Evolutionary conservation across 2,329 filamentous ascomycete species (phyloP), one percentile per base, ranked within the genome.

Genomic region (Xylaria multiplex): DNA sequence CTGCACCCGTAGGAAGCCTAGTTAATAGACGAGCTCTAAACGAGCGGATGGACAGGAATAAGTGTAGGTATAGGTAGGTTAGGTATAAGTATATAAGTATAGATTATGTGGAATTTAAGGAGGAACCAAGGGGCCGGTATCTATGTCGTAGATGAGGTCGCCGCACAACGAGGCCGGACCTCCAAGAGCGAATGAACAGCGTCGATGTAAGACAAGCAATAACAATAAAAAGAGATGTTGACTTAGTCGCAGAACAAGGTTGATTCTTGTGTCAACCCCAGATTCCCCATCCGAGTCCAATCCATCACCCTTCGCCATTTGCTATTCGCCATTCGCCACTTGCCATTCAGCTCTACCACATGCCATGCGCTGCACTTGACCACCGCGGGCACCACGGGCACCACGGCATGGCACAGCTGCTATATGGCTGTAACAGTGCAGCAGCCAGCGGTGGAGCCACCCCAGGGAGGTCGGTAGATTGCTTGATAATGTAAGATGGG

Each of bases 161-260:
- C 62, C 49, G 43, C 49, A 59, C 58, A 53, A 61, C 62, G 45
- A 62, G 65, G 60, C 55, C 50, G 40, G 40, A 46, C 42, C 45
- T 50, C 58, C 58, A 40, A 32, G 42, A 56, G 59, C 52, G 63
- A 62, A 55, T 62, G 59, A 62, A 32, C 30, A 27, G 43, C 42
- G 46, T 32, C 48, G 42, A 50, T 68, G 66, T 68, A 64, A 68
- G 66, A 62, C 58, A 65, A 16, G 46, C 22, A 59, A 58, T 57
- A 59, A 59, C 3, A n/a, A 40, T 42, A 65, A 65, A 65, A 37
- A 57, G 42, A 65, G 62, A 62, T 57, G 60, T 65, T 64, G 56
- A 57, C 64, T 60, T 52, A 57, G 53, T 65, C 37, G 62, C 50
- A 42, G 48, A 58, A 56, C 66, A 56, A 59, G 63, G 40, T 61